Percentiles rank a stretch among this genome's conserved stretches.
Conservation (phyloP, 805 yeast species). For the Wickerhamomyces rabaulensis region DNA sequence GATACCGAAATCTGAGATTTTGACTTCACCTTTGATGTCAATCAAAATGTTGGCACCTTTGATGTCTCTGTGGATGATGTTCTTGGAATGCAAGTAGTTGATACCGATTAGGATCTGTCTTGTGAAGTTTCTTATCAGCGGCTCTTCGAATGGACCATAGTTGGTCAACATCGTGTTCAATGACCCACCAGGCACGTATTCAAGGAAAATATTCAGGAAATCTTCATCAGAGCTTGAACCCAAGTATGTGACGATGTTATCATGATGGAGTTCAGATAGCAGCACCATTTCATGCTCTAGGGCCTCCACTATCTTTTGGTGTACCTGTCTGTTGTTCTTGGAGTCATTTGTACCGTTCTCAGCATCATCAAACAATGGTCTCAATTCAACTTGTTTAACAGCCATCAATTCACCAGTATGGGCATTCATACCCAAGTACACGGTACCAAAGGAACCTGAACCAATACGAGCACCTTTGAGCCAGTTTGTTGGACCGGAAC, state of each 20-base stretch:
- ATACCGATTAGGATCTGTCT: constrained; percentile 74
- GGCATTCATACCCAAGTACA: constrained; percentile 87
- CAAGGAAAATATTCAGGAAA: constrained; percentile 71
- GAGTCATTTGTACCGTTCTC: constrained; percentile 21
- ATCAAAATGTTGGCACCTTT: constrained; percentile 85
- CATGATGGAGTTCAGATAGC: constrained; percentile 77
- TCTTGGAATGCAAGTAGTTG: constrained; percentile 65
- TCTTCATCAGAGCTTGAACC: constrained; percentile 79
- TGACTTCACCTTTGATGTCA: constrained; percentile 75
- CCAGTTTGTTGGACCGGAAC: constrained; percentile 75
- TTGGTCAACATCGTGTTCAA: constrained; percentile 64
- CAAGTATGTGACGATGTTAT: constrained; percentile 84
- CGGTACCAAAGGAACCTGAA: constrained; percentile 92
- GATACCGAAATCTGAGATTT: constrained; percentile 84
- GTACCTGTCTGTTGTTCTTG: constrained; percentile 27
- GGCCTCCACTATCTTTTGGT: constrained; percentile 66
- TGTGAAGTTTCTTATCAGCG: constrained; percentile 64
- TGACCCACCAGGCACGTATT: constrained; percentile 71
- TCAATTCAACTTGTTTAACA: constrained; percentile 84
- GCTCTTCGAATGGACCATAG: constrained; percentile 79
- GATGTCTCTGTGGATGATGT: constrained; percentile 81
- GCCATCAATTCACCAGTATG: constrained; percentile 95
- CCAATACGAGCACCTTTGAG: constrained; percentile 91
- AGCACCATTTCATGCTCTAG: constrained; percentile 76
- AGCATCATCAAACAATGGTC: constrained; percentile 34